A percentile compares a stretch with the other conserved stretches of the same genome.
phyloP scores from a whole-genome alignment of 2,329 filamentous ascomycete genomes.

The Zopfia rhizophila region DNA sequence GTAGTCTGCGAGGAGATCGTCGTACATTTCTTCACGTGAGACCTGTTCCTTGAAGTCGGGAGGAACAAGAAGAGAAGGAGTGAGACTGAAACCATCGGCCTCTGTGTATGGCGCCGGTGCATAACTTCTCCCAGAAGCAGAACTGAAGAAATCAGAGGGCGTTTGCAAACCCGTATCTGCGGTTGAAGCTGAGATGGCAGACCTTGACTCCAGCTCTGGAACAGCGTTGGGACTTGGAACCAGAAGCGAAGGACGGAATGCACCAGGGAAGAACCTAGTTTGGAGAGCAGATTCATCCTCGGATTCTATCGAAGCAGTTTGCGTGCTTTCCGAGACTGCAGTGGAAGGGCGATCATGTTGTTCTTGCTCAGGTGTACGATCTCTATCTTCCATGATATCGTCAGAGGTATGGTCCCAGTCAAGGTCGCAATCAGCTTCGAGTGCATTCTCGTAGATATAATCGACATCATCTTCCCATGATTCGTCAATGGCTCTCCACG shows the following conservation, averaged over 20 bases:
- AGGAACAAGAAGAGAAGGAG: slow-evolving; percentile 48
- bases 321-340: slow-evolving; percentile 13
- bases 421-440: slow-evolving; percentile 69
- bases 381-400: slow-evolving; percentile 48
- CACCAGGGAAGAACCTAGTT: slow-evolving; percentile 27
- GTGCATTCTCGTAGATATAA: slow-evolving; percentile 69
- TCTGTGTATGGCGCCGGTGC: slow-evolving; percentile 21
- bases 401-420: slow-evolving; percentile 61
- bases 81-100: slow-evolving; percentile 49
- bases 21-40: slow-evolving; percentile 46
- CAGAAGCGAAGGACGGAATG: slow-evolving; percentile 39
- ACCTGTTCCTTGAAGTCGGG: slow-evolving; percentile 46
- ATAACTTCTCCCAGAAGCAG: slow-evolving; percentile 10
- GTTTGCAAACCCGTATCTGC: slow-evolving; percentile 38
- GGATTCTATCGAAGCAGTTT: slow-evolving; percentile 7
- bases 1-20: slow-evolving; percentile 54
- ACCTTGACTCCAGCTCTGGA: slow-evolving; percentile 47
- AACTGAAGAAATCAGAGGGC: slow-evolving; percentile 36
- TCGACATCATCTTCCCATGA: slow-evolving; percentile 72
- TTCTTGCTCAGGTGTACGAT: slow-evolving; percentile 30
- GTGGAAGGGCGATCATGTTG: slow-evolving; percentile 15
- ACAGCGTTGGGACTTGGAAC: slow-evolving; percentile 40
- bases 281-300: slow-evolving; percentile 18
- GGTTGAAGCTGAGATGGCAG: slow-evolving; percentile 47
- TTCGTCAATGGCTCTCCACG: slow-evolving; percentile 50